Conservation (phyloP, 2,329 filamentous ascomycete genomes). For the Aspergillus fructus region DNA sequence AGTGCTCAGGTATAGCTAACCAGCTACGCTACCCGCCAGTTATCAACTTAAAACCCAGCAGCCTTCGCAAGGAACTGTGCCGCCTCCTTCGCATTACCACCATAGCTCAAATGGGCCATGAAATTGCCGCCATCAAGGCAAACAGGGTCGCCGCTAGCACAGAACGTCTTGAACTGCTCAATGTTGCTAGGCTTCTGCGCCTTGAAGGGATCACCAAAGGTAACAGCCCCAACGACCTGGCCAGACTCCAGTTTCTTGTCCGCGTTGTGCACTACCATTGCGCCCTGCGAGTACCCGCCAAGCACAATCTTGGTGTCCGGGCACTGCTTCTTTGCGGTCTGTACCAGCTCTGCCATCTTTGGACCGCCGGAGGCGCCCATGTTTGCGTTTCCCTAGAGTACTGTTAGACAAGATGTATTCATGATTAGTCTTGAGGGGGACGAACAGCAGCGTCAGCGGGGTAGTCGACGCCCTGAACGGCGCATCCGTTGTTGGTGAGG, state of each 20-base stretch:
- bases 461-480: conserved; percentile 35
- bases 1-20: too few relatives aligned
- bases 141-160: conserved; percentile 52
- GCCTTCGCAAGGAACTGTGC: conserved; percentile 37
- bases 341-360: conserved; percentile 29
- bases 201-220: conserved; percentile 50
- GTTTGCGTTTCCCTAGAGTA: conserved; percentile 25
- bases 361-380: conserved; percentile 31
- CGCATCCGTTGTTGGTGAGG: conserved; percentile 26
- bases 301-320: conserved; percentile 35
- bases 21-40: too few relatives aligned
- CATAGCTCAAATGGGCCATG: conserved; percentile 45
- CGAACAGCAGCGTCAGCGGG: conserved; percentile 27
- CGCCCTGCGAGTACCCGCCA: conserved; percentile 36
- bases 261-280: conserved; percentile 37
- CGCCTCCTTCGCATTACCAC: conserved; percentile 33
- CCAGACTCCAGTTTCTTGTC: conserved; percentile 29
- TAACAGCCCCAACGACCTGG: conserved; percentile 42
- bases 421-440: neutral
- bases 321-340: conserved; percentile 30
- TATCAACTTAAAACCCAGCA: conserved; percentile 13
- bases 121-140: conserved; percentile 48
- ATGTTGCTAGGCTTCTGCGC: conserved; percentile 39
- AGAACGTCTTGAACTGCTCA: conserved; percentile 49
- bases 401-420: neutral